phyloP scores from a whole-genome alignment of 495 filamentous ascomycete species.

The Lasiosphaeriaceae sp. region DNA sequence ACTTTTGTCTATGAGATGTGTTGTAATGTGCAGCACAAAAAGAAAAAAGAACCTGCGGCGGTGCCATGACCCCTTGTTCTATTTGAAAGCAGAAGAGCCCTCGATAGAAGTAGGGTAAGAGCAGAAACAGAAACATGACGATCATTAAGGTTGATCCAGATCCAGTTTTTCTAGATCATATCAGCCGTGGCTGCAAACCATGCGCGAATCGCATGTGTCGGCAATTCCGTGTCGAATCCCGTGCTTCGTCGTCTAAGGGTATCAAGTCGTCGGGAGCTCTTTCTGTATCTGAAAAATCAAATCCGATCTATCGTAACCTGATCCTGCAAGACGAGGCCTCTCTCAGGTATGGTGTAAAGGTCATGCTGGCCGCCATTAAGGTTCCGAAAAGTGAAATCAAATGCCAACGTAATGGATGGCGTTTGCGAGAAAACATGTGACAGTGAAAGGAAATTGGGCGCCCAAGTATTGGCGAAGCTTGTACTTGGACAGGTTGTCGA shows the following conservation, averaged over 20 bases:
- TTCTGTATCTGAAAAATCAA: constrained; percentile 20
- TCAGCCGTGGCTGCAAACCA: constrained; percentile 25
- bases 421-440: constrained; percentile 9
- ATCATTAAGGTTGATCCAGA: constrained; percentile 33
- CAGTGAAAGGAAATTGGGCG: constrained; percentile 8
- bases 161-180: constrained; percentile 30
- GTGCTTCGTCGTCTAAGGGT: constrained; percentile 38
- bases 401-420: constrained; percentile 16
- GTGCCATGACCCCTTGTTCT: constrained; percentile 36
- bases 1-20: constrained; percentile 56
- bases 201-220: constrained; percentile 22
- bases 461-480: not conserved
- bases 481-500: not conserved
- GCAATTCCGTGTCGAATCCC: constrained; percentile 25
- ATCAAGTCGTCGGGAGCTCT: constrained; percentile 33
- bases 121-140: constrained; percentile 41
- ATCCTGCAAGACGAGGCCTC: constrained; percentile 15
- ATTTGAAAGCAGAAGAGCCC: constrained; percentile 39
- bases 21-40: constrained; percentile 32
- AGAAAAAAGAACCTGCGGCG: constrained; percentile 27
- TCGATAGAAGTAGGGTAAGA: constrained; percentile 37
- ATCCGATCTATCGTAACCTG: constrained; percentile 32
- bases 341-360: constrained; percentile 15
- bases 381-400: constrained; percentile 19
- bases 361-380: constrained; percentile 33